Conservation (phyloP, 345 rosid genomes). For the Isatis tinctoria region DNA sequence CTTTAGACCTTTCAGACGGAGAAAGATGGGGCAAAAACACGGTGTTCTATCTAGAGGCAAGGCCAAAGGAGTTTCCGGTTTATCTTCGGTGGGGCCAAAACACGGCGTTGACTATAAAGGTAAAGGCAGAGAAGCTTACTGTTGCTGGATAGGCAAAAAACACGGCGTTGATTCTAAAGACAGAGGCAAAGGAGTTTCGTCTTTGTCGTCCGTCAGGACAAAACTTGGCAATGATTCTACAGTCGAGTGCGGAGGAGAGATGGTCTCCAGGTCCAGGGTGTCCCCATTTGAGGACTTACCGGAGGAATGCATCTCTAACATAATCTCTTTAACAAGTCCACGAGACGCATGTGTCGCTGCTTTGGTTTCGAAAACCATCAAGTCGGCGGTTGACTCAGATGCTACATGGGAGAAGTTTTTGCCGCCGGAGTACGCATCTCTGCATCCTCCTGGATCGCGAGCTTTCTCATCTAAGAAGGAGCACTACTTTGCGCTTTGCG, state of each 20-base stretch:
- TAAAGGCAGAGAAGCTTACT: too few species aligned
- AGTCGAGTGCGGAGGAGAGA: not conserved
- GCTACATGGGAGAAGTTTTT: constrained; percentile 44
- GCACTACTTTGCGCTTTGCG: constrained; percentile 40
- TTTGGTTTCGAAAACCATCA: constrained; percentile 35
- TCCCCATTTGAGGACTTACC: constrained; percentile 18
- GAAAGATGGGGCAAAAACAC: not conserved
- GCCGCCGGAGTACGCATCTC: constrained; percentile 32
- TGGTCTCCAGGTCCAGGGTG: not conserved
- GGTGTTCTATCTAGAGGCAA: not conserved
- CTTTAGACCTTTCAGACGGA: not conserved
- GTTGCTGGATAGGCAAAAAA: too few species aligned
- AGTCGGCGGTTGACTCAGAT: constrained; percentile 40
- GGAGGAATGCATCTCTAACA: constrained; percentile 35
- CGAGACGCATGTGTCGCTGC: constrained; percentile 38
- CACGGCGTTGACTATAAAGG: too few species aligned
- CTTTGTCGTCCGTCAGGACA: not conserved
- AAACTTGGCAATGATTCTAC: not conserved
- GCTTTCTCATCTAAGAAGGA: constrained; percentile 39
- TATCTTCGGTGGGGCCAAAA: too few species aligned
- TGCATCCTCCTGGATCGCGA: not conserved
- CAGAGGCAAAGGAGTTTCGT: not conserved
- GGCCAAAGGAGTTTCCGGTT: too few species aligned
- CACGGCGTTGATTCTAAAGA: too few species aligned
- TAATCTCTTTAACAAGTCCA: constrained; percentile 43